A percentile compares a stretch with the other conserved stretches of the same genome.
phyloP scores from a whole-genome alignment of 1,139 yeast species.

The Pneumocystis wakefieldiae region DNA sequence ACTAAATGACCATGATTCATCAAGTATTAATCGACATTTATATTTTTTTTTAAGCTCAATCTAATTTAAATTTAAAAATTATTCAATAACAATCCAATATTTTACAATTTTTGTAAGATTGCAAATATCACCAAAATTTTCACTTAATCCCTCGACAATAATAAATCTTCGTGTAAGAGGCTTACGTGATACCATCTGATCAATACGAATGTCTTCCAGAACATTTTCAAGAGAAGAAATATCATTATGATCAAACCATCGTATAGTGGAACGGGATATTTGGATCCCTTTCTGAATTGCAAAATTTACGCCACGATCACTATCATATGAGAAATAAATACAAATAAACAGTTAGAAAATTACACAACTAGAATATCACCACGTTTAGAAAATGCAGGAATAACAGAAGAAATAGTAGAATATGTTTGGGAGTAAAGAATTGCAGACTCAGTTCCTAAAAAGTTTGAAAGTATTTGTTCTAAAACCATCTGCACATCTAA shows the following conservation, averaged over 20 bases:
- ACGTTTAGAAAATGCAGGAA: constrained; percentile 87
- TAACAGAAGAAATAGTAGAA: constrained; percentile 83
- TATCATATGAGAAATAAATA: not conserved
- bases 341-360: not conserved
- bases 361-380: constrained; percentile 76
- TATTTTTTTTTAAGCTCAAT: constrained; percentile 55
- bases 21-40: constrained; percentile 74
- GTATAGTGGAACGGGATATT: constrained; percentile 72
- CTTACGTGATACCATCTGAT: constrained; percentile 28
- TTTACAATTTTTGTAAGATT: constrained; percentile 48
- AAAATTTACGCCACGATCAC: constrained; percentile 59
- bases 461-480: constrained; percentile 60
- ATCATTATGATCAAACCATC: constrained; percentile 72
- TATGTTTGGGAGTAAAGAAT: constrained; percentile 90
- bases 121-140: constrained; percentile 68
- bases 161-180: constrained; percentile 79
- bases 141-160: constrained; percentile 78
- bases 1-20: constrained; percentile 78
- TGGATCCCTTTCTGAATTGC: constrained; percentile 79
- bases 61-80: not conserved
- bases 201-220: constrained; percentile 34
- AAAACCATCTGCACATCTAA: constrained; percentile 65
- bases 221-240: constrained; percentile 63
- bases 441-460: constrained; percentile 60
- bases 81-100: not conserved